phyloP scores from a whole-genome alignment of 192 early-diverging fungal genomes.

The Chytriomyces sp. region DNA sequence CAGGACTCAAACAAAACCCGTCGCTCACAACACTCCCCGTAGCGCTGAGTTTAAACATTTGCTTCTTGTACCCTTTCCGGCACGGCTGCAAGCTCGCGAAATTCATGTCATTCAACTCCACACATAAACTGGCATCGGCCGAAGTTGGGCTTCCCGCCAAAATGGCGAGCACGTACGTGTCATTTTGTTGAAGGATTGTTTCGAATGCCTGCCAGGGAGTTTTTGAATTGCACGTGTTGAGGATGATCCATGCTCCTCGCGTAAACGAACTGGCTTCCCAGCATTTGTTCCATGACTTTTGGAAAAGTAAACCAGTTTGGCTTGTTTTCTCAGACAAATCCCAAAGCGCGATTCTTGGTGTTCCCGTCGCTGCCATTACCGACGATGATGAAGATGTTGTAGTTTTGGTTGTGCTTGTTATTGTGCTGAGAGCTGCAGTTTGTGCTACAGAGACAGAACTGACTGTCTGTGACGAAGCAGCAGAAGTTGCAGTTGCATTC shows the following conservation, averaged over 20 bases:
- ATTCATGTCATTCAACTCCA: conserved; percentile 10
- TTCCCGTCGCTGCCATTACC: not conserved
- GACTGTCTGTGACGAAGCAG: not conserved
- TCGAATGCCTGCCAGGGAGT: conserved; percentile 12
- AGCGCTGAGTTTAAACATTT: not conserved
- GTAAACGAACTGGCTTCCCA: conserved; percentile 23
- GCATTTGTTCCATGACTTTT: conserved; percentile 13
- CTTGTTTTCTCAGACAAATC: not conserved
- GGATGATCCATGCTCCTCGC: conserved; percentile 3
- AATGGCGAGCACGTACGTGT: not conserved
- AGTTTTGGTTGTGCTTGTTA: not conserved
- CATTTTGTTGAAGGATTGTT: not conserved
- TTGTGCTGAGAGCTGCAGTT: not conserved
- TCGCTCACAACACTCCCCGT: not conserved
- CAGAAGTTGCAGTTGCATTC: not conserved
- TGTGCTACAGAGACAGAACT: no score
- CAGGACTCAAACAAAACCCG: not conserved
- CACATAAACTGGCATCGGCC: conserved; percentile 1
- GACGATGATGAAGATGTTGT: not conserved
- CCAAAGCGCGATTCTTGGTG: not conserved
- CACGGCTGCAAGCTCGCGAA: conserved; percentile 11
- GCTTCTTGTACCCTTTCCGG: not conserved
- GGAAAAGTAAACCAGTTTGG: not conserved
- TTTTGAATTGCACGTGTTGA: not conserved
- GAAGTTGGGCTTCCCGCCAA: not conserved